Conservation (phyloP, 768 basidiomycete genomes). For the Lactarius indigo region DNA sequence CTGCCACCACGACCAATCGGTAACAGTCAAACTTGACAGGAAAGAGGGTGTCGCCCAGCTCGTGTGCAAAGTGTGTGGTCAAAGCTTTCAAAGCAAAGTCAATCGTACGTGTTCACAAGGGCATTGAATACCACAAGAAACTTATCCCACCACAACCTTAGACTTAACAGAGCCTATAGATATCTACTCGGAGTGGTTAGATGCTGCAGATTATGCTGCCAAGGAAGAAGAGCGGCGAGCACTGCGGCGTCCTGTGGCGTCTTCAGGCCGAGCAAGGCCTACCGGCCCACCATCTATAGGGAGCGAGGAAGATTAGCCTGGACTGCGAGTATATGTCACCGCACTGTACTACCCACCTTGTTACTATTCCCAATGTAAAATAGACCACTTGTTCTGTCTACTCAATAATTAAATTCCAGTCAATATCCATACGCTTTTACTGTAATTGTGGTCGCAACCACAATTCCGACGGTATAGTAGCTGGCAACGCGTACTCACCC, state of each 20-base stretch:
- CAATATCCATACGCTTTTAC: constrained; percentile 12
- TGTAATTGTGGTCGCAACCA: constrained; percentile 21
- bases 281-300: constrained; percentile 35
- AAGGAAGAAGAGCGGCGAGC: constrained; percentile 45
- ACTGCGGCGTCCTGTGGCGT: constrained; percentile 49
- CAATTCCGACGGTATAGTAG: not conserved
- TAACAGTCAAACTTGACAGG: constrained; percentile 78
- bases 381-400: not conserved
- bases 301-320: constrained; percentile 44
- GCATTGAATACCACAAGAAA: constrained; percentile 22
- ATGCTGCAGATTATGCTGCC: constrained; percentile 81
- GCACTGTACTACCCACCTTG: not conserved
- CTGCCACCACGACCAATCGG: constrained; percentile 88
- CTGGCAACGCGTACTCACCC: constrained; percentile 11
- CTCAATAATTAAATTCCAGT: constrained; percentile 8
- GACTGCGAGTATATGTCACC: not conserved
- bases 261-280: constrained; percentile 47
- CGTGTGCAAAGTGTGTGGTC: constrained; percentile 81
- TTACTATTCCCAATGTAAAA: constrained; percentile 11
- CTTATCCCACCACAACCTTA: constrained; percentile 31
- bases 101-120: constrained; percentile 54
- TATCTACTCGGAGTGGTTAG: constrained; percentile 91
- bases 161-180: constrained; percentile 86
- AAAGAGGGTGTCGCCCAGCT: constrained; percentile 82
- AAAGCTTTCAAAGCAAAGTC: constrained; percentile 82